Percentiles rank a stretch among this genome's conserved stretches.
phyloP scores from a whole-genome alignment of 345 rosid genomes.

The Eucalyptus caleyi region DNA sequence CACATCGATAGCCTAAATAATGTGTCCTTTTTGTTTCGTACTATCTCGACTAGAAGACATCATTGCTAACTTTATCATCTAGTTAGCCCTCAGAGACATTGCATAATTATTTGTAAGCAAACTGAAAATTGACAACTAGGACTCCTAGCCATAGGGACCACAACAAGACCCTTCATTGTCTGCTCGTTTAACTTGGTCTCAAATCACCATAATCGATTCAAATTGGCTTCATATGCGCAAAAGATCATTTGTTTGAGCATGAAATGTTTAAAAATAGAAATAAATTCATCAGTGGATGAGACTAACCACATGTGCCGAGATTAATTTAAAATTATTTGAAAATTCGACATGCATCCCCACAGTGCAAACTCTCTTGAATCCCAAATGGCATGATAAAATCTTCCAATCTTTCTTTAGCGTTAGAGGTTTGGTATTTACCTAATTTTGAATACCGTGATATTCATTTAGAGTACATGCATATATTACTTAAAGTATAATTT shows the following conservation, averaged over 20 bases:
- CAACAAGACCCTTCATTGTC: neutral
- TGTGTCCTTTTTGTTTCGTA: neutral
- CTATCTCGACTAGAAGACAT: neutral
- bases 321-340: neutral
- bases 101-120: neutral
- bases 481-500: neutral
- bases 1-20: neutral
- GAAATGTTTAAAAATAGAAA: neutral
- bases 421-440: neutral
- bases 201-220: neutral
- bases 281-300: neutral
- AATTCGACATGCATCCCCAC: neutral
- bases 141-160: neutral
- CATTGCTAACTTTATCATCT: neutral
- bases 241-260: neutral
- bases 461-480: neutral
- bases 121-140: neutral
- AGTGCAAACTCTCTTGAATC: rapidly evolving
- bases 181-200: neutral
- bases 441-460: neutral
- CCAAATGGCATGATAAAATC: neutral
- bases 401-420: neutral
- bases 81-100: neutral
- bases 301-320: neutral
- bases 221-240: too few relatives aligned